Conservation (phyloP, 2,329 filamentous ascomycete species). For the Cladosporium oxysporum region DNA sequence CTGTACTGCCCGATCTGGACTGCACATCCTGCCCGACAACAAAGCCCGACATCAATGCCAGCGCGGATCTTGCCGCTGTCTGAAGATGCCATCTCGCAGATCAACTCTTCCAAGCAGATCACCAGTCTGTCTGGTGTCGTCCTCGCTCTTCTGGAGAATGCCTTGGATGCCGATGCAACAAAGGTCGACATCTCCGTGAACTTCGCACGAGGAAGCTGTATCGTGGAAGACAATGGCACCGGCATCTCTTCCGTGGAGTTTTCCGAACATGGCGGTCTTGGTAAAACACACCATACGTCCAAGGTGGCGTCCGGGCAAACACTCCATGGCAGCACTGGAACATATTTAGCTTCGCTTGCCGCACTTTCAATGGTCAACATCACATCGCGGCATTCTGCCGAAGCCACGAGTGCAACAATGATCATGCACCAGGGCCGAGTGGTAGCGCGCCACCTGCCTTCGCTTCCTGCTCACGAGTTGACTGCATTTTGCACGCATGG, state of each 20-base stretch:
- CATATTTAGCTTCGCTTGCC: constrained; percentile 75
- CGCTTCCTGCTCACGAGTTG: constrained; percentile 59
- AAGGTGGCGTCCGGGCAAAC: constrained; percentile 53
- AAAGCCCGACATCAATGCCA: constrained; percentile 15
- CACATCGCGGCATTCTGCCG: constrained; percentile 65
- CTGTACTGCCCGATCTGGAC: not conserved
- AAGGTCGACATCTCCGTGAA: constrained; percentile 72
- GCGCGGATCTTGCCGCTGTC: constrained; percentile 32
- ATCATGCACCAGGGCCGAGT: constrained; percentile 69
- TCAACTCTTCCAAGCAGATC: constrained; percentile 82
- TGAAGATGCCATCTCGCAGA: constrained; percentile 54
- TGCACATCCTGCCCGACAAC: not conserved
- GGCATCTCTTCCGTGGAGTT: constrained; percentile 80
- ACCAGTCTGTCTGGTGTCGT: constrained; percentile 72
- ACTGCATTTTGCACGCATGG: constrained; percentile 52
- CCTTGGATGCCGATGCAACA: constrained; percentile 74
- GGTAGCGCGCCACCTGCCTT: constrained; percentile 65
- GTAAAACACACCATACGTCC: constrained; percentile 70
- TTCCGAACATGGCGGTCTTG: constrained; percentile 66
- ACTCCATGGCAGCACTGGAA: constrained; percentile 68
- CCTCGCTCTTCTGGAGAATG: constrained; percentile 75
- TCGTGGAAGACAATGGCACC: constrained; percentile 78
- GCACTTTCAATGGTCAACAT: constrained; percentile 76
- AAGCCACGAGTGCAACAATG: constrained; percentile 65
- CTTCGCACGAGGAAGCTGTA: constrained; percentile 72